phyloP scores from a whole-genome alignment of 257 asterid species.

The Thymus quinquecostatus region DNA sequence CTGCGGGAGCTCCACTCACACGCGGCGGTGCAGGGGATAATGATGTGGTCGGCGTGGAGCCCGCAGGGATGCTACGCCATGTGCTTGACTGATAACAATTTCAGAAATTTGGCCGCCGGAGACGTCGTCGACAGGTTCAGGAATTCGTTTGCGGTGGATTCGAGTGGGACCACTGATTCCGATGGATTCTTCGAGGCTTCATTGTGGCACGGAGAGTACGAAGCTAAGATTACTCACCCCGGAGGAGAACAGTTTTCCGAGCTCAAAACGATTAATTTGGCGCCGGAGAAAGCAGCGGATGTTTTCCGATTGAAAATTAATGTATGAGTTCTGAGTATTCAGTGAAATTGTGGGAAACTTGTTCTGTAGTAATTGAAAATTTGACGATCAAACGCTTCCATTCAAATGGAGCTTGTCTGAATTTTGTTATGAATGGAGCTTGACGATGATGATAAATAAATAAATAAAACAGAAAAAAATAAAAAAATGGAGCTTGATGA shows the following conservation, averaged over 20 bases:
- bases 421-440: too few species aligned
- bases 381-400: too few species aligned
- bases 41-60: slow-evolving; percentile 57
- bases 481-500: too few species aligned
- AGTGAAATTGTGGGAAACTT: too few species aligned
- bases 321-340: too few species aligned
- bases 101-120: slow-evolving; percentile 55
- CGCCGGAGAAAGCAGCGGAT: neutral
- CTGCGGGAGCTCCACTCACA: slow-evolving; percentile 54
- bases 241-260: neutral
- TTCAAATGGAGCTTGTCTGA: too few species aligned
- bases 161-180: slow-evolving; percentile 35
- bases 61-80: slow-evolving; percentile 57
- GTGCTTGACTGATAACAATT: slow-evolving; percentile 68
- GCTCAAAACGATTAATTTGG: slow-evolving; percentile 10
- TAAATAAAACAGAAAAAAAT: too few species aligned
- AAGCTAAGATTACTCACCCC: slow-evolving; percentile 42
- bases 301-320: too few species aligned
- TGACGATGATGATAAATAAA: too few species aligned
- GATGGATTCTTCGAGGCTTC: slow-evolving; percentile 46
- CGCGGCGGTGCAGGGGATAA: slow-evolving; percentile 42
- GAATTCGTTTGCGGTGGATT: neutral
- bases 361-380: too few species aligned
- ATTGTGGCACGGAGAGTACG: slow-evolving; percentile 56
- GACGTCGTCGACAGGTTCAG: slow-evolving; percentile 49